These are phyloP conservation scores for Auriscalpium orientale DNA, from an alignment of 768 basidiomycete genomes.

Conservation along the genomic window DNA sequence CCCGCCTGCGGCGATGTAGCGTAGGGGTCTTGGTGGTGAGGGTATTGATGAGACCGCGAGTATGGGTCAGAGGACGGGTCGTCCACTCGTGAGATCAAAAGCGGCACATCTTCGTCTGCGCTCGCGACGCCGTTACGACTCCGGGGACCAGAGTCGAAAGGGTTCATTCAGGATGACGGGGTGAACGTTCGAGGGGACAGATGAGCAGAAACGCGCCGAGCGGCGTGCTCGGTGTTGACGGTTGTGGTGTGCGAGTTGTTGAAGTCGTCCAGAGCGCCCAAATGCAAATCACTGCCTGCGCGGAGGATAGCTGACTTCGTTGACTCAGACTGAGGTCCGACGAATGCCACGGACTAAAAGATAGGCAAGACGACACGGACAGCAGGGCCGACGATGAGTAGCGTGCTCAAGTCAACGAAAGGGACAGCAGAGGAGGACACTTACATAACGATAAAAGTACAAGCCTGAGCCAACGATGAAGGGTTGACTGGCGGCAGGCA, in stretches of 20 bases:
- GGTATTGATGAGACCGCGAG: constrained; percentile 36
- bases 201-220: too few relatives aligned
- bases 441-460: constrained; percentile 14
- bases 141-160: constrained; percentile 32
- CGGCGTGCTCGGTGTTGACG: too few relatives aligned
- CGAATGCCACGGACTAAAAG: too few relatives aligned
- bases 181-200: too few relatives aligned
- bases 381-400: too few relatives aligned
- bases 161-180: constrained; percentile 5
- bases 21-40: constrained; percentile 34
- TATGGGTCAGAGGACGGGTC: constrained; percentile 47
- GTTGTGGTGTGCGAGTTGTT: too few relatives aligned
- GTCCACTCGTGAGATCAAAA: constrained; percentile 40
- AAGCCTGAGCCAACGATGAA: neutral
- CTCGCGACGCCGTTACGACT: constrained; percentile 15
- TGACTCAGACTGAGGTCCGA: too few relatives aligned
- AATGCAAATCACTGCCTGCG: too few relatives aligned
- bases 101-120: constrained; percentile 14
- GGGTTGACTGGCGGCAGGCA: neutral
- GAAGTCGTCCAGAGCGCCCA: too few relatives aligned
- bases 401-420: neutral
- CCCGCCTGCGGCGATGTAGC: constrained; percentile 31
- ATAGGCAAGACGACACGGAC: too few relatives aligned
- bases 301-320: too few relatives aligned
- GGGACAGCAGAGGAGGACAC: constrained; percentile 3